phyloP scores from a whole-genome alignment of 228 moss, liverwort and hornwort genomes.

The Sphagnum magellanicum region DNA sequence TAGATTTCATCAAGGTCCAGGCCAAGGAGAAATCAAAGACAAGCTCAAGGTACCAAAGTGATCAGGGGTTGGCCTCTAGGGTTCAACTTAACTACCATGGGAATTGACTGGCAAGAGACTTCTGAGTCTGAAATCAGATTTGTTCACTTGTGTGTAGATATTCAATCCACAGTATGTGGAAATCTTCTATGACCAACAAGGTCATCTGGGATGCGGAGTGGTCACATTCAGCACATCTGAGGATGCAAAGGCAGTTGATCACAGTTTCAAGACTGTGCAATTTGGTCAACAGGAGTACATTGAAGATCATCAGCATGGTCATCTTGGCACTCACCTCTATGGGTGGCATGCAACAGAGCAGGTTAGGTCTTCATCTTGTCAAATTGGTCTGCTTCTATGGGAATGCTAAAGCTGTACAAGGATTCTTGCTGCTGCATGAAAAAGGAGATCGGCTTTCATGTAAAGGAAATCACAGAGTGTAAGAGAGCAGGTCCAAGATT shows the following conservation, averaged over 20 bases:
- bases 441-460: no score
- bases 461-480: no score
- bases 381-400: no score
- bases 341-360: conserved; percentile 81
- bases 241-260: conserved; percentile 68
- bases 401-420: no score
- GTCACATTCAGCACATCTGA: conserved; percentile 46
- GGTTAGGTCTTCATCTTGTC: conserved; percentile 10
- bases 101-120: no score
- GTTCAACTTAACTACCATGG: no score
- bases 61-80: no score
- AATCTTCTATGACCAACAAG: conserved; percentile 55
- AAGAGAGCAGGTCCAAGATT: no score
- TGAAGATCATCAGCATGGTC: conserved; percentile 12
- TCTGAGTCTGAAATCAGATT: no score
- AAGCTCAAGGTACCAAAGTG: conserved; percentile 24
- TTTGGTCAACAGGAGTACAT: conserved; percentile 52
- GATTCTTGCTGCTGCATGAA: no score
- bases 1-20: conserved; percentile 39
- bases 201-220: conserved; percentile 65
- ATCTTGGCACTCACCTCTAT: conserved; percentile 44
- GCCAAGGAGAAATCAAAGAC: conserved; percentile 51
- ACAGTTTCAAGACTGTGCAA: conserved; percentile 35
- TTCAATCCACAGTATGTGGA: conserved; percentile 57
- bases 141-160: conserved; percentile 11